These are phyloP conservation scores for Flueggea neowawraea DNA, from an alignment of 441 rosid genomes.

Conservation along the genomic window DNA sequence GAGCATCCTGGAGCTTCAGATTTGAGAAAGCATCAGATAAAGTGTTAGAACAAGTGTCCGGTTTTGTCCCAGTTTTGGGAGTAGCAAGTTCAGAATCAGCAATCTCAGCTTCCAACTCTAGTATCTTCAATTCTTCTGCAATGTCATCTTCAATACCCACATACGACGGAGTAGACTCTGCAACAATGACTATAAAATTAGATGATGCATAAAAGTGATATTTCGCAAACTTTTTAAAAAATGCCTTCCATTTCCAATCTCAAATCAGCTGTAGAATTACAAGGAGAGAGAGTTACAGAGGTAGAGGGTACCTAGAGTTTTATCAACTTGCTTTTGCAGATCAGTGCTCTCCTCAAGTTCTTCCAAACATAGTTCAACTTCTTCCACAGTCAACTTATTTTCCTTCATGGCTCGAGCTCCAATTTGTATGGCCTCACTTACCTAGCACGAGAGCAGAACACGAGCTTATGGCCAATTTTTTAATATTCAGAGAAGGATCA, in stretches of 20 bases:
- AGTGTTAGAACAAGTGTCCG: conserved; percentile 29
- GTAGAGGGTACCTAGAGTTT: conserved; percentile 47
- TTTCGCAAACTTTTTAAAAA: background rate
- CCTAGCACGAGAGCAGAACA: conserved; percentile 33
- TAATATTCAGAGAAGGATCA: too few species aligned
- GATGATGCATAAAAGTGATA: background rate
- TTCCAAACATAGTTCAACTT: conserved; percentile 65
- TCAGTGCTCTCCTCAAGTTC: conserved; percentile 64
- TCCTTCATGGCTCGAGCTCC: conserved; percentile 74
- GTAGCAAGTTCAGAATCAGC: conserved; percentile 19
- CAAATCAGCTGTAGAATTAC: background rate
- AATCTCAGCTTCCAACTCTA: conserved; percentile 57
- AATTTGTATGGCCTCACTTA: conserved; percentile 70
- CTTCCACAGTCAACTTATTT: conserved; percentile 61
- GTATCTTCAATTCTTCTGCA: conserved; percentile 58
- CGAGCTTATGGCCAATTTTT: background rate
- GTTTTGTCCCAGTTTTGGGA: conserved; percentile 12
- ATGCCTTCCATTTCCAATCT: background rate
- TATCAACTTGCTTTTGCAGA: conserved; percentile 66
- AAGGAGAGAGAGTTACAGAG: background rate
- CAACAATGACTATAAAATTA: conserved; percentile 9
- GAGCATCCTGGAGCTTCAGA: conserved; percentile 46
- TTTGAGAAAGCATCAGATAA: conserved; percentile 46
- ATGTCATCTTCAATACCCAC: conserved; percentile 58
- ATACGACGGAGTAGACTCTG: conserved; percentile 47